phyloP scores from a whole-genome alignment of 768 basidiomycete genomes.

The Mycena vitilis region DNA sequence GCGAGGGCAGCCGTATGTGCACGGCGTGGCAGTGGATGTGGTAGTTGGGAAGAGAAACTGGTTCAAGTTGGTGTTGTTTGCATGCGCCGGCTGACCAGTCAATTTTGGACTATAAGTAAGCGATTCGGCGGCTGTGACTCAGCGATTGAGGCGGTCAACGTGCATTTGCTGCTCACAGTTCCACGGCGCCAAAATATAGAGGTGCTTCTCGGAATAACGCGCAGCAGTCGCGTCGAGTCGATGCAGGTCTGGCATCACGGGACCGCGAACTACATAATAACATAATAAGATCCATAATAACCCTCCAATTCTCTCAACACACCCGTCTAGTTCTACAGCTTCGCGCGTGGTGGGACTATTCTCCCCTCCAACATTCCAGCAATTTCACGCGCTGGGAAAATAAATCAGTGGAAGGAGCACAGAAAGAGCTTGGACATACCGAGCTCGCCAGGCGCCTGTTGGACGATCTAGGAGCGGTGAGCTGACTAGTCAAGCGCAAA shows the following conservation, averaged over 20 bases:
- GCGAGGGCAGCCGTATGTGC: not conserved
- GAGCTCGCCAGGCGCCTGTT: constrained; percentile 52
- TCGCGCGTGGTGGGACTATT: not conserved
- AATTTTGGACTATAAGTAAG: not conserved
- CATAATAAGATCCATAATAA: too few relatives aligned
- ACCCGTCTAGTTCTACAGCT: constrained; percentile 1
- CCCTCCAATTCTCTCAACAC: not conserved
- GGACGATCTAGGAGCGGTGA: constrained; percentile 49
- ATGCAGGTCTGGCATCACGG: not conserved
- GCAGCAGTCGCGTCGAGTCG: not conserved
- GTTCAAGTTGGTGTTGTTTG: constrained; percentile 3
- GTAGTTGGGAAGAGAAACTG: not conserved
- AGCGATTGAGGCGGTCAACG: not conserved
- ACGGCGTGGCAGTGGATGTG: not conserved
- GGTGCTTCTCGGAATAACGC: not conserved
- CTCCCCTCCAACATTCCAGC: constrained; percentile 1
- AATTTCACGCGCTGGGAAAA: not conserved
- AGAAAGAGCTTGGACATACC: constrained; percentile 33
- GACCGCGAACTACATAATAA: not conserved
- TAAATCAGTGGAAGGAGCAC: not conserved
- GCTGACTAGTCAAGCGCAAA: not conserved
- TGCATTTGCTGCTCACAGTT: not conserved
- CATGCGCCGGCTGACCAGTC: not conserved
- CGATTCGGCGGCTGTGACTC: not conserved
- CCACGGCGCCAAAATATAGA: not conserved